Conservation (phyloP, 73 alveolate species). For the Tetrahymena thermophila region DNA sequence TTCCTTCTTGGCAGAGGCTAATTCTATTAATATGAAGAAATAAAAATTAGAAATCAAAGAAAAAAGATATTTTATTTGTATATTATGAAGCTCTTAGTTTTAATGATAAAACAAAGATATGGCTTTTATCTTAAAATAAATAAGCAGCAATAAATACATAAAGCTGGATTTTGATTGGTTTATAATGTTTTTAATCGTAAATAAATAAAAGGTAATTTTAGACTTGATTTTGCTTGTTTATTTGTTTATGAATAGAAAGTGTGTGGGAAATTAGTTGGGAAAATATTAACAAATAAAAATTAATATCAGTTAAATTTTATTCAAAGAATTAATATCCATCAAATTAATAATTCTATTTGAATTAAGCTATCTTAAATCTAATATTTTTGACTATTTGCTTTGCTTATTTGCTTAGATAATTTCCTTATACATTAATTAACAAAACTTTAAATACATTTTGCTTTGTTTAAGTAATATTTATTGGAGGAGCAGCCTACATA, state of each 20-base stretch:
- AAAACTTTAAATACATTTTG: not conserved
- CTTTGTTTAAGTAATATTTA: not conserved
- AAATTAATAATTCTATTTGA: not conserved
- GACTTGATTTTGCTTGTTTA: not conserved
- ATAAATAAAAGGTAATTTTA: not conserved
- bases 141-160: not conserved
- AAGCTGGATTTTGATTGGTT: not conserved
- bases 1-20: slow-evolving; percentile 1
- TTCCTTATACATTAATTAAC: not conserved
- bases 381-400: not conserved
- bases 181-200: not conserved
- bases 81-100: not conserved
- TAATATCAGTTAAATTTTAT: not conserved
- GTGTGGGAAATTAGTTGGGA: not conserved
- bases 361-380: not conserved
- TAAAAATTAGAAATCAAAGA: not conserved
- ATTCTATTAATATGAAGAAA: not conserved
- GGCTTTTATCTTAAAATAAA: not conserved
- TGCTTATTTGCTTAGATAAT: not conserved
- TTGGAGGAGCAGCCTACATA: not conserved
- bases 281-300: not conserved
- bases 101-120: not conserved
- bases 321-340: not conserved
- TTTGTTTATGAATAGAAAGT: not conserved
- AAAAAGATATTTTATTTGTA: not conserved